Evolutionary conservation across 148 eudicot genomes (phyloP).

Genomic region (Hydrangea macrophylla): DNA sequence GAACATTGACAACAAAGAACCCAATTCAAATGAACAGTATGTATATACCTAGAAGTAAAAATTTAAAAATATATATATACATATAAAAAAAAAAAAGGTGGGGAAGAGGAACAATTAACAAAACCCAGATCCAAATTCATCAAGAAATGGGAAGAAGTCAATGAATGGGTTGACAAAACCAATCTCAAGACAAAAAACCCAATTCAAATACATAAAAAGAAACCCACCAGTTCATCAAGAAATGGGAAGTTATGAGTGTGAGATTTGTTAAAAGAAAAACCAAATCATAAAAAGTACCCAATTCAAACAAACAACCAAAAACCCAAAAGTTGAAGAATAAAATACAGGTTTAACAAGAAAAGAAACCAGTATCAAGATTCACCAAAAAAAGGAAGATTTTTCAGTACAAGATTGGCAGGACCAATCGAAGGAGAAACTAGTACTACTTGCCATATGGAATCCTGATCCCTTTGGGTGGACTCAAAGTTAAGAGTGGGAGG

Average conservation of each 20-base stretch:
- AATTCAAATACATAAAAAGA: background rate
- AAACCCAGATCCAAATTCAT: slow-evolving; percentile 20
- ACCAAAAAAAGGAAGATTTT: background rate
- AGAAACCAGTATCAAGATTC: slow-evolving; percentile 6
- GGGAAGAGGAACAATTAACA: background rate
- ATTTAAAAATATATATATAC: background rate
- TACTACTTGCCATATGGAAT: slow-evolving; percentile 21
- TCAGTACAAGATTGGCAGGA: background rate
- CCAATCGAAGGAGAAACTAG: background rate
- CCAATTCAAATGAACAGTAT: too few species aligned
- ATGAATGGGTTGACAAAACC: background rate
- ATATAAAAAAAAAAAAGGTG: background rate
- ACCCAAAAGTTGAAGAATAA: background rate
- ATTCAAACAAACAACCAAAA: slow-evolving; percentile 2
- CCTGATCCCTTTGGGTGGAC: slow-evolving; percentile 40
- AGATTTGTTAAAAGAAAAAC: too few species aligned
- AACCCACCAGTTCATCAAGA: too few species aligned
- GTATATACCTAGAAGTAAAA: too few species aligned
- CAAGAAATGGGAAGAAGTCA: slow-evolving; percentile 15
- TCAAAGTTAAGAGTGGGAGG: slow-evolving; percentile 26
- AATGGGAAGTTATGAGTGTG: too few species aligned
- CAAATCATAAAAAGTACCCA: too few species aligned
- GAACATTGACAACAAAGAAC: too few species aligned
- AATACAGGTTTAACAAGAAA: background rate
- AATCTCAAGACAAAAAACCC: background rate